A percentile compares a stretch with the other conserved stretches of the same genome.
Evolutionary conservation across 176 grass and related monocot species (phyloP).

Genomic region (Paspalum vaginatum): DNA sequence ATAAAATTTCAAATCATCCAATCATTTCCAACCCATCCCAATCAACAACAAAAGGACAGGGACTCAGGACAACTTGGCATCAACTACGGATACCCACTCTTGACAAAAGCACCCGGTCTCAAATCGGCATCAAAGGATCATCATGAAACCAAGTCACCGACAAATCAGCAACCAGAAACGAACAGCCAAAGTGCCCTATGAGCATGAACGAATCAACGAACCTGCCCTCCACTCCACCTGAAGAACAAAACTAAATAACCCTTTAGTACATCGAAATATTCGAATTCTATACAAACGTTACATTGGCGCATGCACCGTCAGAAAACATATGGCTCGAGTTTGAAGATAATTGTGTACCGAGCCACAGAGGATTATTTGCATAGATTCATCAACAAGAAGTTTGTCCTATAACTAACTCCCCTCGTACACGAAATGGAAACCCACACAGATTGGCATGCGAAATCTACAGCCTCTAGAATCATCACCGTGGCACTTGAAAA

Average conservation of each 20-base stretch:
- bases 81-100: background rate
- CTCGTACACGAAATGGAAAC: background rate
- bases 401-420: background rate
- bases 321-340: background rate
- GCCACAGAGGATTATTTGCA: background rate
- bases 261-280: background rate
- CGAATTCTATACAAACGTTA: background rate
- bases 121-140: background rate
- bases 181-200: background rate
- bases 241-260: conserved; percentile 1
- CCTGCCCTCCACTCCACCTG: background rate
- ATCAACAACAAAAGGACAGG: conserved; percentile 8
- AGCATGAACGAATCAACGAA: background rate
- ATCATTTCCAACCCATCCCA: conserved; percentile 5
- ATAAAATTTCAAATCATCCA: background rate
- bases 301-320: background rate
- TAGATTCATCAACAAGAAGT: background rate
- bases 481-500: background rate
- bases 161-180: background rate
- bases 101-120: background rate
- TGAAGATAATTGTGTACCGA: background rate
- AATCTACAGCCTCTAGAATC: background rate
- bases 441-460: background rate
- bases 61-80: background rate
- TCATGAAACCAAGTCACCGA: conserved; percentile 1